A percentile compares a stretch with the other conserved stretches of the same genome.
phyloP scores from a whole-genome alignment of 305 asterid species.

The Coffea humblotiana region DNA sequence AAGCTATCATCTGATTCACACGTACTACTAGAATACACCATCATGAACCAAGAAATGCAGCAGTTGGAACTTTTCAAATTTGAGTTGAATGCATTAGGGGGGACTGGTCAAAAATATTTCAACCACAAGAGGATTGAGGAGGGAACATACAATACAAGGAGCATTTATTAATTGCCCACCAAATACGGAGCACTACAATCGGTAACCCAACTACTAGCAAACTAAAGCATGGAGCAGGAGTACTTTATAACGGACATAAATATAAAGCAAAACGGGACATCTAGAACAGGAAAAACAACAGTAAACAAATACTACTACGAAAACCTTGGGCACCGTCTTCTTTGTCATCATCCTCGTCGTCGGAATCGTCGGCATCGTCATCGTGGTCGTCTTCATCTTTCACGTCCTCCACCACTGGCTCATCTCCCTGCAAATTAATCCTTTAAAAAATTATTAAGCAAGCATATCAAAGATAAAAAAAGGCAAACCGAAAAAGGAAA shows the following conservation, averaged over 20 bases:
- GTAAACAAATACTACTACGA: not conserved
- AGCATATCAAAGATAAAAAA: not conserved
- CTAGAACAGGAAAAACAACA: no score
- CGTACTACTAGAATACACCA: not conserved
- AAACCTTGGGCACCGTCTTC: slow-evolving; percentile 60
- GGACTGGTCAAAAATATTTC: not conserved
- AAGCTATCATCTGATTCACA: not conserved
- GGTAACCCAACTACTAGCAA: no score
- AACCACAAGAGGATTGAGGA: not conserved
- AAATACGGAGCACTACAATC: no score
- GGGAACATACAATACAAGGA: no score
- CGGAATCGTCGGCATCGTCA: slow-evolving; percentile 66
- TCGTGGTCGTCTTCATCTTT: slow-evolving; percentile 76
- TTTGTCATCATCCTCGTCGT: slow-evolving; percentile 77
- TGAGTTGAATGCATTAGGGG: not conserved
- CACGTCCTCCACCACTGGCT: slow-evolving; percentile 69
- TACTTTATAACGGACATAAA: no score
- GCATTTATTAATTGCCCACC: not conserved
- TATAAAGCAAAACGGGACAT: not conserved
- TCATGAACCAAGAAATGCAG: not conserved
- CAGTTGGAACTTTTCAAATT: not conserved
- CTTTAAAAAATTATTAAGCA: not conserved
- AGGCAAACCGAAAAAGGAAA: not conserved
- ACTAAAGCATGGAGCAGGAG: no score
- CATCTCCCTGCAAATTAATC: slow-evolving; percentile 27